phyloP scores from a whole-genome alignment of 768 basidiomycete genomes.

The Mycena maculata region DNA sequence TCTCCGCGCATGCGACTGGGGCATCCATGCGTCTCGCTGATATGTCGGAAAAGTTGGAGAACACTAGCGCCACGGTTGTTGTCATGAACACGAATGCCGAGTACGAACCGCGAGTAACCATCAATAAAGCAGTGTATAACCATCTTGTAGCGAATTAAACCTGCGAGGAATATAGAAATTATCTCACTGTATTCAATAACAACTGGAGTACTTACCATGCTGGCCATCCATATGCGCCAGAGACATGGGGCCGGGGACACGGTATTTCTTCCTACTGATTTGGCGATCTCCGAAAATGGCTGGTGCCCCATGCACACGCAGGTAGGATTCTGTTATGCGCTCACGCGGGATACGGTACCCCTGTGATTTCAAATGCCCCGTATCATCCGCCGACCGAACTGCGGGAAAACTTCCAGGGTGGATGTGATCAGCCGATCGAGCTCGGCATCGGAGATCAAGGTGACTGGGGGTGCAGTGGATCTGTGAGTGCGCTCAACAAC shows the following conservation, averaged over 20 bases:
- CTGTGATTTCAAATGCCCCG: slow-evolving; percentile 20
- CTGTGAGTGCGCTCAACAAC: neutral
- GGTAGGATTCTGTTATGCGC: slow-evolving; percentile 23
- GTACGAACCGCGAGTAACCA: slow-evolving; percentile 37
- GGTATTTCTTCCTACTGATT: slow-evolving; percentile 36
- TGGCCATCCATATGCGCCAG: slow-evolving; percentile 47
- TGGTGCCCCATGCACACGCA: slow-evolving; percentile 22
- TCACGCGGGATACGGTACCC: slow-evolving; percentile 25
- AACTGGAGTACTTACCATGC: slow-evolving; percentile 34
- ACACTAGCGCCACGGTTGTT: slow-evolving; percentile 11
- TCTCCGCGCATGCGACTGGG: slow-evolving; percentile 44
- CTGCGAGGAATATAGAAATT: neutral
- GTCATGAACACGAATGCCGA: slow-evolving; percentile 13
- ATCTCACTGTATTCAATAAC: neutral
- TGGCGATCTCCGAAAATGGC: slow-evolving; percentile 27
- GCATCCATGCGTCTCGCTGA: slow-evolving; percentile 41
- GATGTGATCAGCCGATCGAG: slow-evolving; percentile 21
- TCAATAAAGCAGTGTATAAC: slow-evolving; percentile 47
- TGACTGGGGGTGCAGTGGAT: slow-evolving; percentile 3
- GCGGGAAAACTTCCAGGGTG: slow-evolving; percentile 28
- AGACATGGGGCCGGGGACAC: slow-evolving; percentile 41
- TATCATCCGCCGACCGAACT: slow-evolving; percentile 31
- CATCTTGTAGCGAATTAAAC: slow-evolving; percentile 41
- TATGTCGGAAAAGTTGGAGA: slow-evolving; percentile 2
- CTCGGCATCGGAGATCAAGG: slow-evolving; percentile 26